These are phyloP conservation scores for Phytophthora sansomeana DNA, from an alignment of 352 stramenopile species.

Conservation along the genomic window DNA sequence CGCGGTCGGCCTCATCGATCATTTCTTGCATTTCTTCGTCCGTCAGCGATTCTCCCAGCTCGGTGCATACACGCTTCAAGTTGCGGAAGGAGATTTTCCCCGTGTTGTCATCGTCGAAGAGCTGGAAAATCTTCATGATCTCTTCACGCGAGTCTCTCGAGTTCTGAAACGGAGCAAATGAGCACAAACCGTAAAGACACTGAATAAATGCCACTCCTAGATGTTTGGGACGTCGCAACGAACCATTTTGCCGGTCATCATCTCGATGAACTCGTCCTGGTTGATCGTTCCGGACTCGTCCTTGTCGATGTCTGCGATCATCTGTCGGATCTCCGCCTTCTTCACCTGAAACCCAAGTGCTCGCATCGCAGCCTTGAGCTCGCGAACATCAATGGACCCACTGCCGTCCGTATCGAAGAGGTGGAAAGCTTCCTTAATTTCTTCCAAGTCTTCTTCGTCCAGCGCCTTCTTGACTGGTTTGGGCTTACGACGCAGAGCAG, in stretches of 20 bases:
- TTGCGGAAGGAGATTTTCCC: slow-evolving; percentile 96
- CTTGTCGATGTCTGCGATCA: slow-evolving; percentile 96
- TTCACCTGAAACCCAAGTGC: slow-evolving; percentile 95
- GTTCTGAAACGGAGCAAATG: slow-evolving; percentile 45
- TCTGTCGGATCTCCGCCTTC: slow-evolving; percentile 92
- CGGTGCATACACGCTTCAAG: slow-evolving; percentile 93
- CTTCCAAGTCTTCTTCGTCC: slow-evolving; percentile 93
- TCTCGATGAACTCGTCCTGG: slow-evolving; percentile 95
- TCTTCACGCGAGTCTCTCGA: slow-evolving; percentile 91
- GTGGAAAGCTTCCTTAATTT: slow-evolving; percentile 95
- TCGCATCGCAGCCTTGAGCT: slow-evolving; percentile 95
- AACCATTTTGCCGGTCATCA: slow-evolving; percentile 95
- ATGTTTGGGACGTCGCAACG: slow-evolving; percentile 1
- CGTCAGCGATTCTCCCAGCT: slow-evolving; percentile 77
- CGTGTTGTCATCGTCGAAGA: slow-evolving; percentile 97
- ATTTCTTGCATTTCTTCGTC: slow-evolving; percentile 93
- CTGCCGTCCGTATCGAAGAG: slow-evolving; percentile 94
- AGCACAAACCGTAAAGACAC: not conserved
- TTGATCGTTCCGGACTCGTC: slow-evolving; percentile 91
- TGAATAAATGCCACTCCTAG: not conserved
- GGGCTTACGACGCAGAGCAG: slow-evolving; percentile 65
- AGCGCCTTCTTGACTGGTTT: slow-evolving; percentile 80
- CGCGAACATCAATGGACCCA: slow-evolving; percentile 91
- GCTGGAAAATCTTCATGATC: slow-evolving; percentile 94
- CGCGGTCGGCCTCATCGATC: slow-evolving; percentile 95